These are phyloP conservation scores for Xylariaceae sp. DNA, from an alignment of 2,329 filamentous ascomycete species.

Conservation along the genomic window DNA sequence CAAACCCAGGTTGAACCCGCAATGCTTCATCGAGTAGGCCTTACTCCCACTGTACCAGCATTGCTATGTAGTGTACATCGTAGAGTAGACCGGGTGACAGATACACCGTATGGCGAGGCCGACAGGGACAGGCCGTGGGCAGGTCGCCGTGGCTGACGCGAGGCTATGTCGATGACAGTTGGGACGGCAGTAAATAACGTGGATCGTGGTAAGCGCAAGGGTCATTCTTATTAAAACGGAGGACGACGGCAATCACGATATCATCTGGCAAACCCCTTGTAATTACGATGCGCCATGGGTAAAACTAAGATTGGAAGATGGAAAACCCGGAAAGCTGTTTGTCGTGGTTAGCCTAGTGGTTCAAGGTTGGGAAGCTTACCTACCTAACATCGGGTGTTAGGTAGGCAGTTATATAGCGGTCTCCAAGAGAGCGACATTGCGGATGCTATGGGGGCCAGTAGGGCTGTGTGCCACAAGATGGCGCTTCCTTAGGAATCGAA, in stretches of 20 bases:
- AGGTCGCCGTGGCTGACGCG: background rate
- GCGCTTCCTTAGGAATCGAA: background rate
- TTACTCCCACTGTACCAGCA: background rate
- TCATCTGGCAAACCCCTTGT: constrained; percentile 3
- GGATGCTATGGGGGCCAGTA: background rate
- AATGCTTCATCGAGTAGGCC: background rate
- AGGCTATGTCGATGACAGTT: background rate
- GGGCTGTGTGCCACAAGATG: background rate
- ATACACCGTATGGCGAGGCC: background rate
- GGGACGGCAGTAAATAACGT: background rate
- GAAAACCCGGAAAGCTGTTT: background rate
- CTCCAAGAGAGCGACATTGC: background rate
- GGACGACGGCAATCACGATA: constrained; percentile 1
- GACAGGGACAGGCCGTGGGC: background rate
- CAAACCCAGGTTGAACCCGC: background rate
- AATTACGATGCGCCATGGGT: constrained; percentile 7
- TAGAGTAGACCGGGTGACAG: background rate
- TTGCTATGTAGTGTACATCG: background rate
- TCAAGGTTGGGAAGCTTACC: background rate
- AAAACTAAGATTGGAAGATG: background rate
- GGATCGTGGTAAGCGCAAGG: background rate
- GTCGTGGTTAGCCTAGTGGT: background rate
- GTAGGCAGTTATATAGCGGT: background rate
- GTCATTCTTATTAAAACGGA: background rate
- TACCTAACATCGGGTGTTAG: background rate